Evolutionary conservation across 2,329 filamentous ascomycete species (phyloP).

Genomic region (Dothistroma pini): DNA sequence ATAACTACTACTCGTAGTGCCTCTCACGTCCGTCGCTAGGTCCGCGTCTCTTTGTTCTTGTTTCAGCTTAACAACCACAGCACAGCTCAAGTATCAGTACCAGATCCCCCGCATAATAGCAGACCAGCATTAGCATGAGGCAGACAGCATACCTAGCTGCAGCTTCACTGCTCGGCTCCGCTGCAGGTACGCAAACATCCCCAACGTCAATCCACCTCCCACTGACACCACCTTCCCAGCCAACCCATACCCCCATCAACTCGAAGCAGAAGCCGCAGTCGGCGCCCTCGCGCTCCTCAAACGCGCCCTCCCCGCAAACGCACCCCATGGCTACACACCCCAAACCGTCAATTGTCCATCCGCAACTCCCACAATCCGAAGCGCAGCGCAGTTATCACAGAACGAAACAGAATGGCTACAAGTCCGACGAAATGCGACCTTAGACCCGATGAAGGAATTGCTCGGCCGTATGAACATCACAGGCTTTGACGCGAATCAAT

Average conservation of each 20-base stretch:
- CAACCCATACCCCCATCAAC: slow-evolving; percentile 7
- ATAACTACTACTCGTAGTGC: background rate
- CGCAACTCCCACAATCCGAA: slow-evolving; percentile 64
- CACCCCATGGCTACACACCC: slow-evolving; percentile 69
- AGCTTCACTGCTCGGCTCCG: slow-evolving; percentile 7
- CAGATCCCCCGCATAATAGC: background rate
- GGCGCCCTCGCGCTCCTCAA: slow-evolving; percentile 6
- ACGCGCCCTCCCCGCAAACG: slow-evolving; percentile 47
- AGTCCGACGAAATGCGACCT: slow-evolving; percentile 66
- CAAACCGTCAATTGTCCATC: slow-evolving; percentile 64
- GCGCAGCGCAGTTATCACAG: slow-evolving; percentile 58
- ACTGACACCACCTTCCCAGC: background rate
- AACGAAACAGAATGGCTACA: slow-evolving; percentile 73
- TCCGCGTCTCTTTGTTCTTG: background rate
- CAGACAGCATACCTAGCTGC: background rate
- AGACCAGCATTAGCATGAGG: background rate
- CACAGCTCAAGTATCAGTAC: background rate
- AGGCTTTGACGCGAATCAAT: slow-evolving; percentile 71
- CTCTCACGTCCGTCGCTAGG: background rate
- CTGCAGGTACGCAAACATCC: slow-evolving; percentile 12
- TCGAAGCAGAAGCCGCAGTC: slow-evolving; percentile 7
- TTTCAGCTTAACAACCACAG: background rate
- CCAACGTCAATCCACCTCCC: background rate
- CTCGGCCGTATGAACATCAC: slow-evolving; percentile 68
- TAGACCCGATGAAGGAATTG: slow-evolving; percentile 70